Base-by-base conservation (phyloP, 805 yeast species). In the Nakazawaea ishiwadae region DNA sequence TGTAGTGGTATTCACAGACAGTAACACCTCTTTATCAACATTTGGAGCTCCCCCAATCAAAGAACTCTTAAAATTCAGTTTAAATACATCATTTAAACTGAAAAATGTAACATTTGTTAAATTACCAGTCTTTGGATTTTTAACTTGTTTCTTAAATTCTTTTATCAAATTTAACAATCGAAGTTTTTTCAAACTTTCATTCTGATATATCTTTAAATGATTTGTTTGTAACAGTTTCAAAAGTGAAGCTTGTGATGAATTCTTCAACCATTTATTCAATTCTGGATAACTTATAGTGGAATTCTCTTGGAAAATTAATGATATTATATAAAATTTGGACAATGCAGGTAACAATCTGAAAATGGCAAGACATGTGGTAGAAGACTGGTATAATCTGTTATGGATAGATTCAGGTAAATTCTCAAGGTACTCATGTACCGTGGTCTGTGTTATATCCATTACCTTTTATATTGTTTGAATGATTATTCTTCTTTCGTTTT, bases 341-440 rank as follows among this genome's bases (percentile, higher is more conserved):
- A 93, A 62, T 18, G 90, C 80, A 0, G 99, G 96, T 14, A 93
- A 69, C 45, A 93, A 68, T 48, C 99, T 71, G 59, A 82, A 90
- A n/a, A 93, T 81, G 2, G 99, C 95, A 35, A 93, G 69, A 58
- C 97, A 89, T 42, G 99, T 87, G 10, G 97, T 96, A 2, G 99
- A 96, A 39, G 86, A 77, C 52, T 79, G 81, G 62, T 85, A 93
- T 17, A 93, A 71, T 54, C 88, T 77, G 17, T 81, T 71, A 51
- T 90, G 91, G n/a, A 88, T 86, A 5, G 84, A 70, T 54, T 84
- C 88, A 1, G 98, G 96, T 5, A 93, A 77, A 15, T 86, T 88
- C 56, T 89, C 97, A 46, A 93, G 69, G 61, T 93, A 89, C 52
- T 85, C 95, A 55, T 86, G 86, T 46, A 90, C 93, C 1, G 87